Base-by-base conservation (phyloP, 441 rosid species). In the Brassica hybrid region DNA sequence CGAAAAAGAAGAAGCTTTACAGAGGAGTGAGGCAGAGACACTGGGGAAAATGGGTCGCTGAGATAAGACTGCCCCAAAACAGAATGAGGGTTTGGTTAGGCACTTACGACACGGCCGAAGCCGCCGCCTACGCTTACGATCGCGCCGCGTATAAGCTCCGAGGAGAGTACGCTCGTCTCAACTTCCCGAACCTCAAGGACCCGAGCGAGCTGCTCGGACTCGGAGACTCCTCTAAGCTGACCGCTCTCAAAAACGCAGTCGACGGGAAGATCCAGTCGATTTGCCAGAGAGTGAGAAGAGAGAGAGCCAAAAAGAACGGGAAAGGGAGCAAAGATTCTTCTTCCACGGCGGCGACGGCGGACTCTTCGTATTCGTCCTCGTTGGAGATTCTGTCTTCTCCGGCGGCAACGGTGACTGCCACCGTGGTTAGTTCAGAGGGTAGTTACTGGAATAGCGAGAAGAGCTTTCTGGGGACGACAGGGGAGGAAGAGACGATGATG, bases 91-190 rank as follows among this genome's bases (percentile, higher is more conserved):
- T 91, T 30, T 89, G 96, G 96, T 79, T 91, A 45, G 96, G 96
- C 1, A 91, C 96, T 68, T 91, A 88, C n/a, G 90, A 88, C 8
- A 84, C 92, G 0, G 88, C 93, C 0, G 88, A 91, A 76, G 85
- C 88, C 6, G 96, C 93, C 9, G 93, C 93, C 36, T 94, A 86
- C 58, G 97, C 99, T 38, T 96, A 96, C 56, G 99, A 96, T 72
- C 88, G 96, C 12, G 99, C 98, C 5, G 99, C 99, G 16, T 91
- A 91, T 64, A 94, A 94, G 83, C 93, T 96, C 7, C 82, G 99
- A 61, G 98, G 99, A 6, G 98, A 96, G 76, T 94, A 96, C 67
- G 99, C 99, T 1, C 81, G 94, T 59, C 78, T 92, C 76, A 96
- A 96, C 76, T 96, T 96, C 78, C 97, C 97, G 0, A 87, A 92